Conservation (phyloP, 768 basidiomycete species). For the Tricholoma bakamatsutake region DNA sequence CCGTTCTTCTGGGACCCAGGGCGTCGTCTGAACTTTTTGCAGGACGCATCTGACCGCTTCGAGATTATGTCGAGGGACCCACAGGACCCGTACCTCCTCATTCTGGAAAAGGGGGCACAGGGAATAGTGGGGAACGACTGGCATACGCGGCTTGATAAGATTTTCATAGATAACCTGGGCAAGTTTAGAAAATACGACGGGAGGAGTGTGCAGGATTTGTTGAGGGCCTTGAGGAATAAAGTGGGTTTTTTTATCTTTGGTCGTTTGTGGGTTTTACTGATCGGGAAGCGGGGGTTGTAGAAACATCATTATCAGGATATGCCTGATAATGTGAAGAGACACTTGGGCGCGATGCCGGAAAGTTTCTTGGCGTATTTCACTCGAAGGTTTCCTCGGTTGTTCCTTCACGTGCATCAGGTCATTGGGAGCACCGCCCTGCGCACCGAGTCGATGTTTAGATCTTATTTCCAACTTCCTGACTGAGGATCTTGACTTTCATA, state of each 20-base stretch:
- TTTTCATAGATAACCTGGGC: conserved; percentile 90
- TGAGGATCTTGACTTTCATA: conserved; percentile 2
- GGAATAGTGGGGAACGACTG: conserved; percentile 87
- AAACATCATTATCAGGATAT: conserved; percentile 99
- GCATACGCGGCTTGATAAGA: conserved; percentile 79
- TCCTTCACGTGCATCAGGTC: conserved; percentile 89
- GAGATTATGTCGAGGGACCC: conserved; percentile 97
- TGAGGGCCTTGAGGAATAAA: conserved; percentile 94
- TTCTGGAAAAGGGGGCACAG: conserved; percentile 65
- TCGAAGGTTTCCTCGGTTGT: conserved; percentile 81
- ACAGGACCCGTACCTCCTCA: conserved; percentile 65
- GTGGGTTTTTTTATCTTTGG: conserved; percentile 36
- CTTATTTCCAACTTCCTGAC: conserved; percentile 71
- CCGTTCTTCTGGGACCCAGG: conserved; percentile 96
- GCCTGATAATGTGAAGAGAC: conserved; percentile 83
- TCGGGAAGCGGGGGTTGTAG: conserved; percentile 42
- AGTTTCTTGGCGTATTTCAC: conserved; percentile 95
- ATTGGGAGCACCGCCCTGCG: conserved; percentile 66
- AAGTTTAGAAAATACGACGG: conserved; percentile 98
- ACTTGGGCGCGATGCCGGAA: conserved; percentile 86
- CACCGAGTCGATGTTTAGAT: conserved; percentile 84
- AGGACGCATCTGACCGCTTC: conserved; percentile 95
- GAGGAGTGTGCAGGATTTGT: conserved; percentile 80
- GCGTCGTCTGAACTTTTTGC: conserved; percentile 85
- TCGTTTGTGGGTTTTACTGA: background rate